A percentile compares a stretch with the other conserved stretches of the same genome.
These are phyloP conservation scores for Inonotus hispidus DNA, from an alignment of 1,284 basidiomycete species.

Conservation along the genomic window DNA sequence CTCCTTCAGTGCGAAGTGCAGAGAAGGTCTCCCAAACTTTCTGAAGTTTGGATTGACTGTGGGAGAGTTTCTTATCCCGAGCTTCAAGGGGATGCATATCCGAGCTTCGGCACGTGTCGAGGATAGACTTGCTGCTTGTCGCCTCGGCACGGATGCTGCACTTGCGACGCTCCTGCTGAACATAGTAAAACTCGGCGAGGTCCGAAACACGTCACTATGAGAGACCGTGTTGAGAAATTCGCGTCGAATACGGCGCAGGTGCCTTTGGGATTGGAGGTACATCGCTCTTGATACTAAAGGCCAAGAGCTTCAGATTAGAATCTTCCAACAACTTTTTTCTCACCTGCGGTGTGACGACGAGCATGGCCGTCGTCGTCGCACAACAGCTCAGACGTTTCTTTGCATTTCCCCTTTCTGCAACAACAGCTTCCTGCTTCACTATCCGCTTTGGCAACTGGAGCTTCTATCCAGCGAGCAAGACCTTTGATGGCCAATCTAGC, in stretches of 20 bases:
- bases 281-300: neutral
- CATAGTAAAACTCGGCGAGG: slow-evolving; percentile 17
- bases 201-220: slow-evolving; percentile 10
- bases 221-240: neutral
- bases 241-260: slow-evolving; percentile 5
- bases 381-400: neutral
- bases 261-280: neutral
- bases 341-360: neutral
- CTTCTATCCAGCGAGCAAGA: neutral
- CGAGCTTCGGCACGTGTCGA: neutral
- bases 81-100: neutral
- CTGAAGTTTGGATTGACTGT: neutral
- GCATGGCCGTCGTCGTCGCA: neutral
- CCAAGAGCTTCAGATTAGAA: neutral
- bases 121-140: slow-evolving; percentile 5
- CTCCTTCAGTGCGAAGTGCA: neutral
- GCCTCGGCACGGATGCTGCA: slow-evolving; percentile 14
- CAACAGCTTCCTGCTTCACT: neutral
- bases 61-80: neutral
- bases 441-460: neutral
- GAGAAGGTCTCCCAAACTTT: slow-evolving; percentile 6
- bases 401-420: slow-evolving; percentile 15
- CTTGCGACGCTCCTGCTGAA: slow-evolving; percentile 19
- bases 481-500: neutral
- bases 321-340: neutral